Conservation (phyloP, 192 early-diverging fungal species). For the Entomortierella parvispora region DNA sequence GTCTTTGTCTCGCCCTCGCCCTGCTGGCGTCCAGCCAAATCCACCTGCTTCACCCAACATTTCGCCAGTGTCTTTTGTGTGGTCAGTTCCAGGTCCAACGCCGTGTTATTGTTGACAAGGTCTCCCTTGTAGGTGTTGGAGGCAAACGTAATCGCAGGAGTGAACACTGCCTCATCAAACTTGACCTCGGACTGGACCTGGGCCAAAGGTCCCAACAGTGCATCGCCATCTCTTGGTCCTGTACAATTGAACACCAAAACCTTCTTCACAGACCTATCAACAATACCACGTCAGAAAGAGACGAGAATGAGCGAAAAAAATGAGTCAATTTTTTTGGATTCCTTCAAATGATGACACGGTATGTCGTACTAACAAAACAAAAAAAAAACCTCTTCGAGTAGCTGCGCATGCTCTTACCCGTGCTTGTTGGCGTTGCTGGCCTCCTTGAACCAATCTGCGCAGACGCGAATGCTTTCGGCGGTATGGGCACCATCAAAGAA, state of each 20-base stretch:
- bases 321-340: background rate
- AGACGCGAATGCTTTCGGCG: constrained; percentile 79
- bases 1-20: constrained; percentile 8
- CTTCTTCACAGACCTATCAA: constrained; percentile 48
- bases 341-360: too few relatives aligned
- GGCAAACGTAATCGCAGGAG: constrained; percentile 72
- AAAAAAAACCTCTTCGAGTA: background rate
- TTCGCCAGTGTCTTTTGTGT: constrained; percentile 70
- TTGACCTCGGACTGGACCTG: constrained; percentile 47
- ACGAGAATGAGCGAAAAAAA: background rate
- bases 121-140: constrained; percentile 62
- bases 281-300: background rate
- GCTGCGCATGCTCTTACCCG: constrained; percentile 7
- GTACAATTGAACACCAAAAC: constrained; percentile 93
- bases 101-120: constrained; percentile 75
- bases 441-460: constrained; percentile 64
- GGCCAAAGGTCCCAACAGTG: constrained; percentile 75
- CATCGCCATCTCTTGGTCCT: constrained; percentile 70
- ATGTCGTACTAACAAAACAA: background rate
- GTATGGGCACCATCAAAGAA: constrained; percentile 98
- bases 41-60: constrained; percentile 59
- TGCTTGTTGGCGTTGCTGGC: constrained; percentile 6
- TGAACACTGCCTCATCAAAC: constrained; percentile 82
- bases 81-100: constrained; percentile 63
- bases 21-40: constrained; percentile 7